Conservation (phyloP, 2,329 filamentous ascomycete species). For the Sporothrix inflata region DNA sequence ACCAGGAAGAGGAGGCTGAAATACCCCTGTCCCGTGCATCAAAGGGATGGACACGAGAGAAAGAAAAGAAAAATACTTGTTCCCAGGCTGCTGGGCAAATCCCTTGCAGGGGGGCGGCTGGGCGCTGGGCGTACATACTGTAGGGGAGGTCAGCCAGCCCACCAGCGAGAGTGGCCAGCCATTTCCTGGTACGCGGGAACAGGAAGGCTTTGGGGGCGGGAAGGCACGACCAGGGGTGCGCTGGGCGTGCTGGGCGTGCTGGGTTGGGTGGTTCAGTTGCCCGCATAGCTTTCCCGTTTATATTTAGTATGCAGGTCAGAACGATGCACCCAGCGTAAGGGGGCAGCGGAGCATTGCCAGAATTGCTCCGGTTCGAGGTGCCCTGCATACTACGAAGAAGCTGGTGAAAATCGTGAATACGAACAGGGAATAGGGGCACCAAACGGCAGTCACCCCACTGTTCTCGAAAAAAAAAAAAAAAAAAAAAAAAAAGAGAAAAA, state of each 20-base stretch:
- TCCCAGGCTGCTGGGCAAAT: conserved; percentile 6
- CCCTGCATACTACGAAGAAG: neutral
- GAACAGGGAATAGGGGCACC: neutral
- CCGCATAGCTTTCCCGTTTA: conserved; percentile 22
- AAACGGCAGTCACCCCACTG: neutral
- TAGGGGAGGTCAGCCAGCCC: neutral
- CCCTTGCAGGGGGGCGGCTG: neutral
- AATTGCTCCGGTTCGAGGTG: neutral
- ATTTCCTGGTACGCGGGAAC: conserved; percentile 8
- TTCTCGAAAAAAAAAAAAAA: no score
- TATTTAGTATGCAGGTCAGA: conserved; percentile 16
- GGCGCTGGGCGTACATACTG: neutral
- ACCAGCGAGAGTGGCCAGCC: neutral
- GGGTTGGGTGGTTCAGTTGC: neutral
- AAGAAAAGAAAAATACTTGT: neutral
- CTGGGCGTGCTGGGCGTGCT: neutral
- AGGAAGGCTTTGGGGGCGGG: neutral
- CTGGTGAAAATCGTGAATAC: neutral
- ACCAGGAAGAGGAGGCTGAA: conserved; percentile 10
- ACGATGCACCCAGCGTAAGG: neutral
- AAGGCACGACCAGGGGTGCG: neutral
- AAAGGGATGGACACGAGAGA: conserved; percentile 14
- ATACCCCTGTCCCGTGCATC: conserved; percentile 14
- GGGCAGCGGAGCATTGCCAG: neutral
- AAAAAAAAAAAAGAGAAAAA: neutral